A percentile compares a stretch with the other conserved stretches of the same genome.
Conservation (phyloP, 1,284 basidiomycete genomes). For the Chalciporus sp. region DNA sequence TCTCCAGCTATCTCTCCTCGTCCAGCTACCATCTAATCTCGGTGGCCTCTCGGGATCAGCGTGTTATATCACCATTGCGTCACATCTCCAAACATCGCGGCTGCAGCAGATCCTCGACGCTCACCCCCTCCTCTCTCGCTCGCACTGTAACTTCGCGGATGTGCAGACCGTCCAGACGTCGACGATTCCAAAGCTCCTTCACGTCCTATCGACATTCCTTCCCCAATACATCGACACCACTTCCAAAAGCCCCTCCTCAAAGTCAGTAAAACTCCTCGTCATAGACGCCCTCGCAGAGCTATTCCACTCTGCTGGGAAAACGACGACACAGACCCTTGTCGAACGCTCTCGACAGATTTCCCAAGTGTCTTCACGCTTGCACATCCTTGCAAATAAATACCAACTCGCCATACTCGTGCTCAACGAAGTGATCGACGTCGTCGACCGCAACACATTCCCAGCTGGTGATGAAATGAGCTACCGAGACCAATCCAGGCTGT, state of each 20-base stretch:
- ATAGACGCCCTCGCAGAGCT: constrained; percentile 84
- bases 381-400: constrained; percentile 64
- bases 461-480: constrained; percentile 46
- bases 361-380: constrained; percentile 68
- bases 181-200: constrained; percentile 65
- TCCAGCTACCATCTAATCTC: constrained; percentile 62
- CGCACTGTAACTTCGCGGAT: constrained; percentile 58
- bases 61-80: constrained; percentile 78
- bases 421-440: constrained; percentile 85
- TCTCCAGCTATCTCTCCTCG: constrained; percentile 74
- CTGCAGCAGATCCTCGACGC: constrained; percentile 56
- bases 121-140: constrained; percentile 50
- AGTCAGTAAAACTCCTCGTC: constrained; percentile 70
- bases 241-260: constrained; percentile 33
- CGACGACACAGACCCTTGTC: constrained; percentile 58
- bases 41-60: constrained; percentile 61
- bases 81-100: constrained; percentile 69
- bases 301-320: constrained; percentile 63
- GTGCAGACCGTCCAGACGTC: constrained; percentile 66
- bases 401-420: constrained; percentile 78
- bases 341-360: constrained; percentile 72
- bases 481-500: constrained; percentile 75
- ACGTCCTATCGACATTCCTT: constrained; percentile 64
- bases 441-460: constrained; percentile 41
- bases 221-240: constrained; percentile 56